phyloP scores from a whole-genome alignment of 257 asterid species.

The Lantana camara region DNA sequence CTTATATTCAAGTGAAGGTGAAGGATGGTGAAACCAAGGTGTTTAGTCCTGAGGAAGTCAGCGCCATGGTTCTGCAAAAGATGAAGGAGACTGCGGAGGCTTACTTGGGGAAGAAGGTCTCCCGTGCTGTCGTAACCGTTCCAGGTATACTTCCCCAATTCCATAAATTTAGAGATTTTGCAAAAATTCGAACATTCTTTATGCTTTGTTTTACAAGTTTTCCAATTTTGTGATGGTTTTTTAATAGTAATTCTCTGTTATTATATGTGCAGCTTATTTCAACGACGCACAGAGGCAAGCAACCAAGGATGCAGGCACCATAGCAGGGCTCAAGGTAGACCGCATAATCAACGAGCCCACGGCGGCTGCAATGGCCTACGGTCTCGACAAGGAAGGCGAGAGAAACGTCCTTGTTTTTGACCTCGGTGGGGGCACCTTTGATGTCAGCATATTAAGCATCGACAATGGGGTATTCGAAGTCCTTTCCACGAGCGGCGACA shows the following conservation, averaged over 20 bases:
- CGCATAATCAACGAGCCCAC: conserved; percentile 65
- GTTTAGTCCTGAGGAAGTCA: conserved; percentile 61
- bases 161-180: no score
- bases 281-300: conserved; percentile 54
- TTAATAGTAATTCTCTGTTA: neutral
- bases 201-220: no score
- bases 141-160: conserved; percentile 37
- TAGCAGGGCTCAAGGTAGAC: conserved; percentile 49
- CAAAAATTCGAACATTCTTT: no score
- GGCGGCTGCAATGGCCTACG: conserved; percentile 64
- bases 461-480: conserved; percentile 62
- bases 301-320: conserved; percentile 47
- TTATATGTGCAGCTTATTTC: conserved; percentile 45
- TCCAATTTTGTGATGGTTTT: neutral
- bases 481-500: conserved; percentile 58
- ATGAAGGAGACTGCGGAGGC: conserved; percentile 64
- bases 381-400: conserved; percentile 55
- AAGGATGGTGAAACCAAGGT: conserved; percentile 51
- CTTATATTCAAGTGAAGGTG: conserved; percentile 47
- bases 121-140: conserved; percentile 52
- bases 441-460: conserved; percentile 53
- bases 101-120: conserved; percentile 47
- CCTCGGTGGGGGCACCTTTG: conserved; percentile 69
- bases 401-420: conserved; percentile 58
- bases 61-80: conserved; percentile 51